Percentiles rank a stretch among this genome's conserved stretches.
Evolutionary conservation across 257 asterid genomes (phyloP).

Genomic region (Paulownia fortunei): DNA sequence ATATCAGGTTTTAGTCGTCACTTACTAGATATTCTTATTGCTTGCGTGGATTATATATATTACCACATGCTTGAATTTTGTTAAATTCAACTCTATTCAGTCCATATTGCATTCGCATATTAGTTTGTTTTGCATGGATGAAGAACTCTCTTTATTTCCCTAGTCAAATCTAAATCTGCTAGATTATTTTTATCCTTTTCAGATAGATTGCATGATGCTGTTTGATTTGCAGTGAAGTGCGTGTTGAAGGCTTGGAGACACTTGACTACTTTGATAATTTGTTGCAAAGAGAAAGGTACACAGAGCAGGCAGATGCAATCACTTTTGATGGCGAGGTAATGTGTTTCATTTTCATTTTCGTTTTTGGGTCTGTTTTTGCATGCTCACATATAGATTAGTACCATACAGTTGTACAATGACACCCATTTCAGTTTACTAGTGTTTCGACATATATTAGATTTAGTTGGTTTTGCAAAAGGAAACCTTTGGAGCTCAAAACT

Average conservation of each 20-base stretch:
- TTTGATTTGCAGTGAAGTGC: slow-evolving; percentile 83
- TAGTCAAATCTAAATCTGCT: slow-evolving; percentile 25
- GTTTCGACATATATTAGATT: not conserved
- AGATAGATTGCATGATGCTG: slow-evolving; percentile 48
- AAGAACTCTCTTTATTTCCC: slow-evolving; percentile 16
- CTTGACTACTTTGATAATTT: slow-evolving; percentile 79
- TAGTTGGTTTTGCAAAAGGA: slow-evolving; percentile 17
- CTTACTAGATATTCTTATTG: slow-evolving; percentile 29
- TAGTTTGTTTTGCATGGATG: slow-evolving; percentile 11
- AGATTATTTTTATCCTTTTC: slow-evolving; percentile 36
- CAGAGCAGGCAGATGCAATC: slow-evolving; percentile 94
- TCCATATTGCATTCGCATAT: not conserved
- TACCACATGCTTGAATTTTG: slow-evolving; percentile 12
- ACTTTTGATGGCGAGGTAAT: slow-evolving; percentile 89
- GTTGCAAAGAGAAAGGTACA: slow-evolving; percentile 64
- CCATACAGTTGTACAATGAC: not conserved
- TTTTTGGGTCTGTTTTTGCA: slow-evolving; percentile 5
- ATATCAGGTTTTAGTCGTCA: slow-evolving; percentile 65
- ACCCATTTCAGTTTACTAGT: slow-evolving; percentile 11
- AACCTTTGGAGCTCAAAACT: not conserved
- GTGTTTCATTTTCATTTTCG: slow-evolving; percentile 6
- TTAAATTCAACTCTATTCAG: not conserved
- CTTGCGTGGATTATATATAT: slow-evolving; percentile 22
- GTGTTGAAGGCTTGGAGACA: slow-evolving; percentile 95
- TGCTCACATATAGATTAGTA: slow-evolving; percentile 2